phyloP scores from a whole-genome alignment of 2,329 filamentous ascomycete species.

The Microascus cirrosus region DNA sequence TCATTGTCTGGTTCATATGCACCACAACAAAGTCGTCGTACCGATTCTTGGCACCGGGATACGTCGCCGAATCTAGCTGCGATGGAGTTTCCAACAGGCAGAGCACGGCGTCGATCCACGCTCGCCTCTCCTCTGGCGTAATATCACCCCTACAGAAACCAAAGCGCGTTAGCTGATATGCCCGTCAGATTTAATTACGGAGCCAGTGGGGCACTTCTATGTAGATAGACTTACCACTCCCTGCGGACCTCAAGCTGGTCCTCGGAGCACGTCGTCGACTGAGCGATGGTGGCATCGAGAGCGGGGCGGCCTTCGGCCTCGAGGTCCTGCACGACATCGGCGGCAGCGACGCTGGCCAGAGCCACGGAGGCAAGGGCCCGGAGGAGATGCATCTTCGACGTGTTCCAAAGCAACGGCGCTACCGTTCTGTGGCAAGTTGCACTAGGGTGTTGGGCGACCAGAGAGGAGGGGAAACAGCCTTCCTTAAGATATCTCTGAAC shows the following conservation, averaged over 20 bases:
- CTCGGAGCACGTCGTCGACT: conserved; percentile 12
- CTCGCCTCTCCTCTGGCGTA: conserved; percentile 9
- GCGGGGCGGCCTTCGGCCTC: conserved; percentile 12
- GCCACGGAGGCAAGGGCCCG: conserved; percentile 1
- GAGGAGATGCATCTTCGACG: neutral
- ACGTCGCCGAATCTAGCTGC: conserved; percentile 10
- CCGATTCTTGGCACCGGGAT: conserved; percentile 14
- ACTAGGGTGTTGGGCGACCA: neutral
- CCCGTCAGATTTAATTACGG: neutral
- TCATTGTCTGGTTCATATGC: conserved; percentile 16
- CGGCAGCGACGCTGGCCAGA: conserved; percentile 6
- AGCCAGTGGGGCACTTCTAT: neutral
- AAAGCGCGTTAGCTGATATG: neutral
- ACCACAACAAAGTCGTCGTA: conserved; percentile 21
- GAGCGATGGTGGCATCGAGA: conserved; percentile 12
- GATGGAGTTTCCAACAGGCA: conserved; percentile 13
- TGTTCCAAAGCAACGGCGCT: neutral
- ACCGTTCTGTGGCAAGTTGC: neutral
- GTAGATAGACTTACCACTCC: conserved; percentile 11
- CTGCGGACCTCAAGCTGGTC: conserved; percentile 12
- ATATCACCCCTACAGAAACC: conserved; percentile 2
- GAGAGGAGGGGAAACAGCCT: neutral
- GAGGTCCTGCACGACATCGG: conserved; percentile 13
- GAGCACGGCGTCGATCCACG: conserved; percentile 14
- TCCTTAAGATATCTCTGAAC: neutral